phyloP scores from a whole-genome alignment of 176 grass and related monocot genomes.

The Cymbopogon citratus region DNA sequence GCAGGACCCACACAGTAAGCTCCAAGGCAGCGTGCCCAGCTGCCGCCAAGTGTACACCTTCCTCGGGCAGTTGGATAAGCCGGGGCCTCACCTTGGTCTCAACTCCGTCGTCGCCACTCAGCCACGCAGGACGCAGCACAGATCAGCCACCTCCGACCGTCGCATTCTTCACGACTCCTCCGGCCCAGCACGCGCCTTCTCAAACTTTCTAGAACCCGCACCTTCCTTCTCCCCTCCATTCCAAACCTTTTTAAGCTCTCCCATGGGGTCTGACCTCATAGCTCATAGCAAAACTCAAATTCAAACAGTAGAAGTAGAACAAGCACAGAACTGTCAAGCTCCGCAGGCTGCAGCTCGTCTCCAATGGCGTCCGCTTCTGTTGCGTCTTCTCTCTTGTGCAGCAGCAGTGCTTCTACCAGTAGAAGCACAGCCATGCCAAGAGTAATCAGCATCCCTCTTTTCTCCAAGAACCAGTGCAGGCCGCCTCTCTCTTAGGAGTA shows the following conservation, averaged over 20 bases:
- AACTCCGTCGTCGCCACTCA: constrained; percentile 28
- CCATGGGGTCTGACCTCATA: not conserved
- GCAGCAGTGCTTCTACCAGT: not conserved
- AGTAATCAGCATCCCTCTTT: not conserved
- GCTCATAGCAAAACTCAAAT: not conserved
- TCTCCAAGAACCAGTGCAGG: constrained; percentile 18
- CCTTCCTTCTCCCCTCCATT: not conserved
- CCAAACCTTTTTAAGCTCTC: constrained; percentile 28
- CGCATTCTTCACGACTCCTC: constrained; percentile 47
- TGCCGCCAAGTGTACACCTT: constrained; percentile 28
- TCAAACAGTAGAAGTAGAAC: not conserved
- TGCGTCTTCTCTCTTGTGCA: constrained; percentile 17
- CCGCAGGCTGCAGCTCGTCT: not conserved
- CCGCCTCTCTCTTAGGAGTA: not conserved
- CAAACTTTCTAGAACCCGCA: constrained; percentile 40
- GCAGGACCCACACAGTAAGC: not conserved
- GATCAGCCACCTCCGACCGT: constrained; percentile 5
- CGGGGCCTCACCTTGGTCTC: not conserved
- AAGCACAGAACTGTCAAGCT: not conserved
- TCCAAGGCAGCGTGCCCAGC: not conserved
- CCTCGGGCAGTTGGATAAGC: constrained; percentile 24
- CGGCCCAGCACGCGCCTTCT: constrained; percentile 18
- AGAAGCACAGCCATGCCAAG: not conserved
- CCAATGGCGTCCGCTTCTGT: constrained; percentile 53
- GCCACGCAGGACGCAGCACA: constrained; percentile 7